A percentile compares a stretch with the other conserved stretches of the same genome.
phyloP scores from a whole-genome alignment of 2,329 filamentous ascomycete species.

The Pochonia chlamydosporia region DNA sequence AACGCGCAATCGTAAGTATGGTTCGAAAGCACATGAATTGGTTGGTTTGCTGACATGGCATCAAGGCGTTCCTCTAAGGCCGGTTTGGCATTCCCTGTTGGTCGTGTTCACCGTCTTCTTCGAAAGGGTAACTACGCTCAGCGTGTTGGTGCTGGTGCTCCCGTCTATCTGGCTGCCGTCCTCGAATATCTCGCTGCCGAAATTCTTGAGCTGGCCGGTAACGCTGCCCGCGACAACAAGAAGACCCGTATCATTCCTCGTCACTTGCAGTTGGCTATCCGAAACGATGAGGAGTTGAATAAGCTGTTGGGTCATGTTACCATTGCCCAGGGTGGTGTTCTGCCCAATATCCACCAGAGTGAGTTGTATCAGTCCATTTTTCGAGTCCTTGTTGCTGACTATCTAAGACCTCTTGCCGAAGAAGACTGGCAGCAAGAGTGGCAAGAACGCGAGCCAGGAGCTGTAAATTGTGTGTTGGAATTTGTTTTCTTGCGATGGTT shows the following conservation, averaged over 20 bases:
- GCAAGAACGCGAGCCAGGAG: constrained; percentile 91
- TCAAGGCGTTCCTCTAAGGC: constrained; percentile 95
- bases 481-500: constrained; percentile 51
- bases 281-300: constrained; percentile 99
- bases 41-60: background rate
- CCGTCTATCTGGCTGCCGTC: constrained; percentile 94
- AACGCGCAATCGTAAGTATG: constrained; percentile 92
- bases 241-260: constrained; percentile 99
- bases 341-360: constrained; percentile 98
- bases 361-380: constrained; percentile 35
- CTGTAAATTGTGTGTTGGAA: constrained; percentile 58
- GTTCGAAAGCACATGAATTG: background rate
- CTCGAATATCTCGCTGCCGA: constrained; percentile 98
- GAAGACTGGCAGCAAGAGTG: constrained; percentile 87
- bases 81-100: constrained; percentile 96
- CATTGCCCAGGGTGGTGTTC: constrained; percentile 93
- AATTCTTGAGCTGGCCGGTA: constrained; percentile 97
- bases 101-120: constrained; percentile 98
- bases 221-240: constrained; percentile 99
- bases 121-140: constrained; percentile 99
- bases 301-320: constrained; percentile 95
- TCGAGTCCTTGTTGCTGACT: constrained; percentile 21
- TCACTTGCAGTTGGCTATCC: constrained; percentile 97
- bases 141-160: constrained; percentile 97
- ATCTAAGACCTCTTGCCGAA: constrained; percentile 89